Base-by-base conservation (phyloP, 192 early-diverging fungal genomes). In the Linnemannia zychae region DNA sequence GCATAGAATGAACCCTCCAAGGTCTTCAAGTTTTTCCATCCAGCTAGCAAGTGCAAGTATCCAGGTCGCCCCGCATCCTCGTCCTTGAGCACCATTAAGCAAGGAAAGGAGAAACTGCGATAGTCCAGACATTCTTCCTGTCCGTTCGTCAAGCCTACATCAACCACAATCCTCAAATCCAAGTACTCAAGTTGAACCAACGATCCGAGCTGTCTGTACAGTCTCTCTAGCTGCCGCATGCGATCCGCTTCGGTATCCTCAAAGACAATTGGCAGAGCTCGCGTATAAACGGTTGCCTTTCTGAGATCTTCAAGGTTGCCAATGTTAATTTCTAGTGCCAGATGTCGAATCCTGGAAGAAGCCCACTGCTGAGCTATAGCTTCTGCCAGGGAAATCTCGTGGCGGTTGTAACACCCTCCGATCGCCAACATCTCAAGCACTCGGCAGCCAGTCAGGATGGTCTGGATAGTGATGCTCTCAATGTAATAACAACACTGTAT, bases 281-380 rank as follows among this genome's bases (percentile, higher is more conserved):
- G n/a, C 11, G 53, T 24, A 57, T 57, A 28, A n/a, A 57, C 22
- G 7, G 53, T 57, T n/a, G 11, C 53, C 53, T 57, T 57, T n/a
- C 22, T 57, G 53, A 57, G 53, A 3, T 57, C 53, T 7, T 28
- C 53, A 57, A 28, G 6, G 53, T n/a, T 11, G 3, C 53, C 53
- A 57, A 57, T 57, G 53, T 57, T 57, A n/a, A 57, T 57, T n/a
- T 57, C 53, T 20, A 57, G 22, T 20, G 7, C 0, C 20, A 57
- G 22, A 11, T n/a, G 53, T 57, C 53, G 53, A 57, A 57, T 28
- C 53, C n/a, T 57, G 7, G n/a, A 24, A 11, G 53, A 57, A n/a
- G 53, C 53, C 53, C 53, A 57, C n/a, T 57, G 53, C 53, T 57
- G 53, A 28, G 53, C 53, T 11, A 57, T n/a, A 57, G 53, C 53